Evolutionary conservation across 192 early-diverging fungal species (phyloP), one percentile per base, ranked within the genome.

Genomic region (Coemansia asiatica): DNA sequence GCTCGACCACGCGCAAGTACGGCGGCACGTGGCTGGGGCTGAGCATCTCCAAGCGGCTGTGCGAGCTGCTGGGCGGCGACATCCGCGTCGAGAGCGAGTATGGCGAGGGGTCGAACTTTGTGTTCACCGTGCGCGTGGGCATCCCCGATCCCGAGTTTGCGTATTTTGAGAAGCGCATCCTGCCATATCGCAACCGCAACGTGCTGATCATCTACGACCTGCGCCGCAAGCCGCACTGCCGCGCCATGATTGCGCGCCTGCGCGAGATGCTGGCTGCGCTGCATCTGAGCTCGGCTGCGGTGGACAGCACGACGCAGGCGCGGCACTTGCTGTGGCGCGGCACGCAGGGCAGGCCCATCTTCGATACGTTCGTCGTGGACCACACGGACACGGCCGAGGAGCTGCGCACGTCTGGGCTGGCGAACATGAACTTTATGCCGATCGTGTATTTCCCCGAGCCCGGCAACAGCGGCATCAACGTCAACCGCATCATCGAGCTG

Each of bases 11-110:
- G 16, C 88, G 91, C 68, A 87, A 89, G 77, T 96, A 91, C 64
- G 91, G 91, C 46, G 93, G 93, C 28, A 94, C 92, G 12, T 93
- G 94, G 0, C 73, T 96, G 19, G 93, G 93, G 0, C 82, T 96
- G 28, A 90, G 88, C 31, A 96, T 96, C 49, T 91, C 88, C 10
- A 89, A 87, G 74, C 86, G 89, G 33, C 76, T 96, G 7, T 87
- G 89, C 40, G 84, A 87, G 47, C 72, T 93, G 48, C 87, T 92
- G 77, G 91, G 91, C 48, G 93, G 93, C 25, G 73, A 86, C 62
- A 87, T 94, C 53, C 88, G 90, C 83, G 91, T 93, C 9, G 87
- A 89, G 69, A 87, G 87, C 63, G 82, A 83, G 25, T 86, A 85
- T 58, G 89, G 89, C n/a, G 71, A 82, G 33, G 91, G 92, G 27